Conservation (phyloP, 2,329 filamentous ascomycete species). For the Phialophora tarda region DNA sequence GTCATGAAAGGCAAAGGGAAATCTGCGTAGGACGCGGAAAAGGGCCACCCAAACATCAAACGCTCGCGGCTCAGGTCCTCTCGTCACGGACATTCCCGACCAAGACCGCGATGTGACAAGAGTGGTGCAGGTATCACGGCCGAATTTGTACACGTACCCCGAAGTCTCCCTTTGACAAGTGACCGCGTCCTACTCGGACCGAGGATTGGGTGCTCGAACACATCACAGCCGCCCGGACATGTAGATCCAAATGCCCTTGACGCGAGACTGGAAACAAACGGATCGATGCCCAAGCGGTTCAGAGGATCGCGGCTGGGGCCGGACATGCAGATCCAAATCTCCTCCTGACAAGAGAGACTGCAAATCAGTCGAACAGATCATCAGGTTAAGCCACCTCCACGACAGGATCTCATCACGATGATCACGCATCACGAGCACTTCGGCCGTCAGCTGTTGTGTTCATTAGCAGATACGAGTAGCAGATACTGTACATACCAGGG, state of each 20-base stretch:
- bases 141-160: neutral
- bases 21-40: slow-evolving; percentile 41
- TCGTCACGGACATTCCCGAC: neutral
- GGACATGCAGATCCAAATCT: neutral
- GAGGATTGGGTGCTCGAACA: neutral
- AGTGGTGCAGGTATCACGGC: neutral
- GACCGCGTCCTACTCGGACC: neutral
- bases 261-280: neutral
- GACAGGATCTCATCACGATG: neutral
- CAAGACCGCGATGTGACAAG: neutral
- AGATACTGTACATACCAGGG: neutral
- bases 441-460: neutral
- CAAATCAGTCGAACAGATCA: neutral
- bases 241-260: neutral
- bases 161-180: neutral
- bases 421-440: neutral
- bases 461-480: neutral
- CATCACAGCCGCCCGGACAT: neutral
- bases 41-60: neutral
- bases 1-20: slow-evolving; percentile 68
- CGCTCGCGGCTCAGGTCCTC: neutral
- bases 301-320: neutral
- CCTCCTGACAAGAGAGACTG: neutral
- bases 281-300: neutral
- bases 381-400: too few species aligned